Conservation (phyloP, 2,329 filamentous ascomycete genomes). For the Beauveria asiatica region DNA sequence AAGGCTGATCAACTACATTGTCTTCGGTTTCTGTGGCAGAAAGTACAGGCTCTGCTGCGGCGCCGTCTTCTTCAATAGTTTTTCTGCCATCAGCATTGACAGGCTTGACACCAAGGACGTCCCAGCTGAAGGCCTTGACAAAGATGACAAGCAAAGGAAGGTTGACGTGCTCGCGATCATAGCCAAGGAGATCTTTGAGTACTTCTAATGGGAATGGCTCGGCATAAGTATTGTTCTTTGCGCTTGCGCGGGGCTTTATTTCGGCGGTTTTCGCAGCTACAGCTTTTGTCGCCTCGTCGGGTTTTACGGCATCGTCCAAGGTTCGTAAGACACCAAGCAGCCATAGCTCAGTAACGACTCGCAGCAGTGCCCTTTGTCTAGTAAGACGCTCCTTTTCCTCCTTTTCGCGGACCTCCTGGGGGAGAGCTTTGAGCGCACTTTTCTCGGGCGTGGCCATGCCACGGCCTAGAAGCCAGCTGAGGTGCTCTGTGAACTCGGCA, state of each 20-base stretch:
- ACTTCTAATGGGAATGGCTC: constrained; percentile 96
- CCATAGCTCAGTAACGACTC: constrained; percentile 94
- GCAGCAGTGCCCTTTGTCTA: constrained; percentile 75
- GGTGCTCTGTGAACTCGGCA: constrained; percentile 78
- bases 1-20: constrained; percentile 51
- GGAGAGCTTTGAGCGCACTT: constrained; percentile 66
- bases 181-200: constrained; percentile 89
- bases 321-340: constrained; percentile 81
- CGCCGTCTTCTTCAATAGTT: constrained; percentile 54
- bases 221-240: constrained; percentile 56
- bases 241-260: constrained; percentile 45
- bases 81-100: constrained; percentile 71
- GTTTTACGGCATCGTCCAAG: constrained; percentile 56
- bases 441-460: constrained; percentile 89
- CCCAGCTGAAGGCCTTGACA: constrained; percentile 94
- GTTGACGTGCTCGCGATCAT: constrained; percentile 88
- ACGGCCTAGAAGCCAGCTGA: constrained; percentile 87
- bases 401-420: constrained; percentile 76
- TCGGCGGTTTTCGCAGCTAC: constrained; percentile 55
- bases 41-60: background rate
- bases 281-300: constrained; percentile 55
- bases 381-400: constrained; percentile 91
- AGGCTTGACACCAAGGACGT: constrained; percentile 74
- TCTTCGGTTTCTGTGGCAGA: constrained; percentile 34
- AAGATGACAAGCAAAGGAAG: constrained; percentile 88